Conservation (phyloP, 306 rosid species). For the Vicia sativa region DNA sequence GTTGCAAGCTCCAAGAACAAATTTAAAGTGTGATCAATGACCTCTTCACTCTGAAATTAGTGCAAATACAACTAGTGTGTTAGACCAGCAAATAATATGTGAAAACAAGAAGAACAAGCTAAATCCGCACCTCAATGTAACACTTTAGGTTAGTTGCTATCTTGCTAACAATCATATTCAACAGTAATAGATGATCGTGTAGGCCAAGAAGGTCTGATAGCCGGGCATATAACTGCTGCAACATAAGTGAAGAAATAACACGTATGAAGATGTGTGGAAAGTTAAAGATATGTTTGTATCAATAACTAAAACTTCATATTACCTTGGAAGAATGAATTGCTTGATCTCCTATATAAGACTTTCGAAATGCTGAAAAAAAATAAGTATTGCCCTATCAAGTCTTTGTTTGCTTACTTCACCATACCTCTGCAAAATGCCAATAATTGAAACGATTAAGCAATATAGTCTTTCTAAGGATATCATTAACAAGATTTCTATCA, state of each 20-base stretch:
- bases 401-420: slow-evolving; percentile 92
- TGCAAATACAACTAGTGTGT: slow-evolving; percentile 29
- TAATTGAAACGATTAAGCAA: slow-evolving; percentile 35
- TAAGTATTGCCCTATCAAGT: slow-evolving; percentile 96
- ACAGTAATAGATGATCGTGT: slow-evolving; percentile 53
- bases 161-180: slow-evolving; percentile 56
- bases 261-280: slow-evolving; percentile 14
- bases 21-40: slow-evolving; percentile 92
- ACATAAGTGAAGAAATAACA: slow-evolving; percentile 34
- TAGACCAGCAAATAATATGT: slow-evolving; percentile 22
- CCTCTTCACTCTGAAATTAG: slow-evolving; percentile 86
- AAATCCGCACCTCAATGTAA: slow-evolving; percentile 43
- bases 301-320: slow-evolving; percentile 37
- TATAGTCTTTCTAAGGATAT: slow-evolving; percentile 26
- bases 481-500: background rate
- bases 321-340: slow-evolving; percentile 99
- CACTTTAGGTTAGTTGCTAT: slow-evolving; percentile 57
- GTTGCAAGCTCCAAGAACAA: slow-evolving; percentile 98
- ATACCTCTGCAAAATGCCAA: slow-evolving; percentile 73
- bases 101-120: slow-evolving; percentile 7
- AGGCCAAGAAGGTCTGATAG: slow-evolving; percentile 59
- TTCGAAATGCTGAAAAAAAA: slow-evolving; percentile 94
- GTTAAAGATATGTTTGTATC: slow-evolving; percentile 8
- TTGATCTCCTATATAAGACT: slow-evolving; percentile 97
- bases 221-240: slow-evolving; percentile 67